A percentile compares a stretch with the other conserved stretches of the same genome.
These are phyloP conservation scores for Ilyonectria sp. DNA, from an alignment of 2,329 filamentous ascomycete genomes.

Conservation along the genomic window DNA sequence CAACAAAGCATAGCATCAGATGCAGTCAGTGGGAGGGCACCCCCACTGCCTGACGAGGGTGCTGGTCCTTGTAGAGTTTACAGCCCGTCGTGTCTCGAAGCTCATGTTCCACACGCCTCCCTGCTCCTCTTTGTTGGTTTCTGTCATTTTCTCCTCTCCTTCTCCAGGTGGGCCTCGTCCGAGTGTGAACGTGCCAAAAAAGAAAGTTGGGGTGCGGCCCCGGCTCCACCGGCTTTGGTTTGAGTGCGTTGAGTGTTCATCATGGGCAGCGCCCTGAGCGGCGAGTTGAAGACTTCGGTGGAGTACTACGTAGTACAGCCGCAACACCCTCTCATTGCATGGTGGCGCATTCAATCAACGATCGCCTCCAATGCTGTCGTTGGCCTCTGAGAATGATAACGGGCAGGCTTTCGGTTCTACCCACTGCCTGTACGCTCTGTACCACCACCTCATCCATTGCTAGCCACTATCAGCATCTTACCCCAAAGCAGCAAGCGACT, in stretches of 20 bases:
- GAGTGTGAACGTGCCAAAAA: slow-evolving; percentile 27
- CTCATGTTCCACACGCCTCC: slow-evolving; percentile 2
- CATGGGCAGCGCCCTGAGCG: slow-evolving; percentile 47
- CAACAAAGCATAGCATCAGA: slow-evolving; percentile 40
- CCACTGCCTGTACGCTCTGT: slow-evolving; percentile 5
- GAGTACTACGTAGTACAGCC: slow-evolving; percentile 2
- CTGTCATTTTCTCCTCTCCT: slow-evolving; percentile 8
- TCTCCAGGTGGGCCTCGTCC: slow-evolving; percentile 17
- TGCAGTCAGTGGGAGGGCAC: slow-evolving; percentile 20
- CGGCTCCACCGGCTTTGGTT: slow-evolving; percentile 34
- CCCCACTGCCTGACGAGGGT: slow-evolving; percentile 2
- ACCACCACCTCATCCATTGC: background rate
- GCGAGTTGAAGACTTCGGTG: slow-evolving; percentile 37
- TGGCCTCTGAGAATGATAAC: background rate
- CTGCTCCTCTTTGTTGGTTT: slow-evolving; percentile 2
- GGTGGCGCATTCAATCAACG: slow-evolving; percentile 3
- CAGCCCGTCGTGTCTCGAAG: slow-evolving; percentile 10
- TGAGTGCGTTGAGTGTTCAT: slow-evolving; percentile 24
- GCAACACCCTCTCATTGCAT: slow-evolving; percentile 5
- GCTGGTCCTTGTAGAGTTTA: slow-evolving; percentile 26
- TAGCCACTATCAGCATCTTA: background rate
- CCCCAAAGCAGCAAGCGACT: no score
- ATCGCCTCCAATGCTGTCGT: background rate
- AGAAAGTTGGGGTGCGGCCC: slow-evolving; percentile 18
- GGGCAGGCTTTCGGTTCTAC: slow-evolving; percentile 6